Evolutionary conservation across 768 basidiomycete genomes (phyloP), one percentile per base, ranked within the genome.

Genomic region (Coprinopsis marcescibilis): DNA sequence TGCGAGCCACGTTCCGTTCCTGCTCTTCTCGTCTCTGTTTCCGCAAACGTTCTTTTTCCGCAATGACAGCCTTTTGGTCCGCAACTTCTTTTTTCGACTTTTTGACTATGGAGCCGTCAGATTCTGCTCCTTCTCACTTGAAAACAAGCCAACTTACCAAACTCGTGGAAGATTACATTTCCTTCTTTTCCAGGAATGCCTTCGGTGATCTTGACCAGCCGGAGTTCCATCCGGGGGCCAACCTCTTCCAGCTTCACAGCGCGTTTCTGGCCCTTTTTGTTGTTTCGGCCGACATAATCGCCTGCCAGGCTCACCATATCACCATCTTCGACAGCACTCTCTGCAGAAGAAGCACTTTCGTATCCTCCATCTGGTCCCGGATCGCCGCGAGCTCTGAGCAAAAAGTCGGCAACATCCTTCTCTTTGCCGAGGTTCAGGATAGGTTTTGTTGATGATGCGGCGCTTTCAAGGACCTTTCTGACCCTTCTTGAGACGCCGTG

Each of bases 231-330:
- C 59, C 96, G 73, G 32, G 96, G 96, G 1, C 96, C 96, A 35
- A 97, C 80, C 66, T 99, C 96, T 45, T 95, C 88, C 43, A 99
- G 70, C 55, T 83, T 76, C 10, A 99, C 90, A 4, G 96, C 95
- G 54, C 90, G 80, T 68, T 85, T 82, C 60, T 88, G 85, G 0
- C 92, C 95, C 62, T 84, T 89, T 62, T 82, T 86, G 62, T 97
- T 99, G 54, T 93, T 94, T 59, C 94, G 68, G 20, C 95, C 95
- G 35, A 96, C 88, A 60, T 98, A 98, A 62, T 98, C 91, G 50
- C 83, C 87, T 23, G 92, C 90, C 39, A 99, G 69, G 50, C 83
- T 79, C 1, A 99, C 81, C 10, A 85, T 80, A 57, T 85, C 87
- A 23, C 72, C 86, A 40, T 93, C 92, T 49, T 90, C 89, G 35